Conservation (phyloP, 140 eudicot species). For the Flaveria floridana region DNA sequence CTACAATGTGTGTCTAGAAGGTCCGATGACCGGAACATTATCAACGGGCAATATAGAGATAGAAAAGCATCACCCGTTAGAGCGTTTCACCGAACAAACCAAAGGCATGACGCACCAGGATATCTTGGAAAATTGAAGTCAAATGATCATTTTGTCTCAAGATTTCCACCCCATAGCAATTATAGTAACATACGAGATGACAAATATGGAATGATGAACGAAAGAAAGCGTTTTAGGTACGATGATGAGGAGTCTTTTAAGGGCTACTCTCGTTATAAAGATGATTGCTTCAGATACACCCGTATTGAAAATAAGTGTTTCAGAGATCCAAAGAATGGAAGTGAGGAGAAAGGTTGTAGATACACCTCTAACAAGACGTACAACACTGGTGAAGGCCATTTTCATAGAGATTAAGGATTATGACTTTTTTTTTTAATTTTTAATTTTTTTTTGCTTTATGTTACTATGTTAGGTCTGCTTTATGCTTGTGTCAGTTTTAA, state of each 20-base stretch:
- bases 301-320: constrained; percentile 37
- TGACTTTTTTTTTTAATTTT: not conserved
- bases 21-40: constrained; percentile 41
- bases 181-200: constrained; percentile 39
- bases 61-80: constrained; percentile 57
- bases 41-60: constrained; percentile 40
- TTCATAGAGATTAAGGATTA: constrained; percentile 26
- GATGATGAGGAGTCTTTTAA: constrained; percentile 37
- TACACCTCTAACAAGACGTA: constrained; percentile 30
- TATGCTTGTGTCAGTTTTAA: constrained; percentile 5
- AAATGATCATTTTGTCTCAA: constrained; percentile 46
- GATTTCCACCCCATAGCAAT: constrained; percentile 38
- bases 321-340: constrained; percentile 25
- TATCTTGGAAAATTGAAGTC: constrained; percentile 46
- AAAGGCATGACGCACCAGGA: constrained; percentile 41
- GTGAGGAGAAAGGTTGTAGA: constrained; percentile 33
- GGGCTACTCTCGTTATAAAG: constrained; percentile 38
- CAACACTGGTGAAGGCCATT: constrained; percentile 24
- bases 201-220: constrained; percentile 42
- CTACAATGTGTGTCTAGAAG: constrained; percentile 41
- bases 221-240: constrained; percentile 47
- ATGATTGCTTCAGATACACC: constrained; percentile 34
- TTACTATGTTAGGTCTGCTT: constrained; percentile 19
- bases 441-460: not conserved
- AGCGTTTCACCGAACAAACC: constrained; percentile 35